A percentile compares a stretch with the other conserved stretches of the same genome.
Conservation (phyloP, 768 basidiomycete genomes). For the Boletellus ananas region DNA sequence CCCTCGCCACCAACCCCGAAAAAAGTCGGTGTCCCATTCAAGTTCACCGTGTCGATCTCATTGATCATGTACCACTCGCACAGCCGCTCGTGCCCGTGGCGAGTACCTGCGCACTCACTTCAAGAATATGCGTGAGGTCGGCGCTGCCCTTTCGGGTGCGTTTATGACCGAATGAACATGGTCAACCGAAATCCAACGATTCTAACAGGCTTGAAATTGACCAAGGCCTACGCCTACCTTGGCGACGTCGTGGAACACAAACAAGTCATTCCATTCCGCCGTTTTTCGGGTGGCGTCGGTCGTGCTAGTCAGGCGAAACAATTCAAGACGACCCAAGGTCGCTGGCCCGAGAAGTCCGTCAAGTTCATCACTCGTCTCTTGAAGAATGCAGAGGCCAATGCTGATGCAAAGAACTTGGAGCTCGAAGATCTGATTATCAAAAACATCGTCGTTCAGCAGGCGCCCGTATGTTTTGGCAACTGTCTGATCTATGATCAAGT, state of each 20-base stretch:
- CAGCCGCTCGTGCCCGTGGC: slow-evolving; percentile 89
- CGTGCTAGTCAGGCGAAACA: slow-evolving; percentile 93
- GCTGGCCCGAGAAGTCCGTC: slow-evolving; percentile 99
- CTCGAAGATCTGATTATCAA: slow-evolving; percentile 91
- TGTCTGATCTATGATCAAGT: not conserved
- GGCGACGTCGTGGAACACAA: slow-evolving; percentile 95
- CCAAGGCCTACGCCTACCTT: slow-evolving; percentile 94
- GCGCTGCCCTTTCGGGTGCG: slow-evolving; percentile 86
- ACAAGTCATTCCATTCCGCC: slow-evolving; percentile 92
- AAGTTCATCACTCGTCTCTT: slow-evolving; percentile 90
- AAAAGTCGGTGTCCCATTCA: slow-evolving; percentile 60
- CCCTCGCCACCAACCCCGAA: slow-evolving; percentile 88
- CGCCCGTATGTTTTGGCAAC: slow-evolving; percentile 64
- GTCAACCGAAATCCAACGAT: slow-evolving; percentile 1
- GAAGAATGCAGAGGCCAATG: slow-evolving; percentile 99
- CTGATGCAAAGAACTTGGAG: slow-evolving; percentile 94
- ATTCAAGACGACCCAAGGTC: slow-evolving; percentile 97
- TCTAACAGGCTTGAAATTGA: slow-evolving; percentile 75
- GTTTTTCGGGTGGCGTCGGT: slow-evolving; percentile 94
- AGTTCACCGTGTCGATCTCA: slow-evolving; percentile 6
- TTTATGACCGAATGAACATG: slow-evolving; percentile 4
- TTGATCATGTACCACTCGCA: slow-evolving; percentile 9
- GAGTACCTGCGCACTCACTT: slow-evolving; percentile 99
- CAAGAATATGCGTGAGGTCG: slow-evolving; percentile 99
- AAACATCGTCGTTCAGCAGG: slow-evolving; percentile 98